Percentiles rank a stretch among this genome's conserved stretches.
Evolutionary conservation across 2,329 filamentous ascomycete genomes (phyloP).

Genomic region (Botrytis medusae): DNA sequence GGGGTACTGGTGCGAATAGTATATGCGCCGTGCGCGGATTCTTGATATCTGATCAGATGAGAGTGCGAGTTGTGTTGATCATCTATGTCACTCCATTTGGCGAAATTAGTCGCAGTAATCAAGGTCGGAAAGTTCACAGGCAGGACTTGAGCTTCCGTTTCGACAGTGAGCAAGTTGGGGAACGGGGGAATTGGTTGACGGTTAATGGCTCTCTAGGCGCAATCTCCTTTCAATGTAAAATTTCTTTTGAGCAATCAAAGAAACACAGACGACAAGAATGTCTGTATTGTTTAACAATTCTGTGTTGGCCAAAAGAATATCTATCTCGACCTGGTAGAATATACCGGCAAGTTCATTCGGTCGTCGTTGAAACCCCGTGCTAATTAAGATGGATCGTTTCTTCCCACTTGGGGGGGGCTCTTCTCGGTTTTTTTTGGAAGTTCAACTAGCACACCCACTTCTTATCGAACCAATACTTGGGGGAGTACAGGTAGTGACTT

Average conservation of each 20-base stretch:
- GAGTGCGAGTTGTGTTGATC: background rate
- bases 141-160: background rate
- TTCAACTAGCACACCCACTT: background rate
- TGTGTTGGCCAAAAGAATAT: background rate
- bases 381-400: background rate
- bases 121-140: background rate
- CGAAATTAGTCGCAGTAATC: background rate
- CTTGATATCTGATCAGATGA: background rate
- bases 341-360: background rate
- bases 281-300: background rate
- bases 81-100: constrained; percentile 11
- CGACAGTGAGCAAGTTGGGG: background rate
- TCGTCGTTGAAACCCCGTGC: background rate
- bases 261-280: background rate
- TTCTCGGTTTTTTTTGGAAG: background rate
- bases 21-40: constrained; percentile 9
- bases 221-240: background rate
- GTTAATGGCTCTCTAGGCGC: background rate
- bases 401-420: background rate
- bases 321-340: background rate
- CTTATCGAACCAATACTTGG: constrained; percentile 1
- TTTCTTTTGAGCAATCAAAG: background rate
- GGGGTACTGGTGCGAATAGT: constrained; percentile 8
- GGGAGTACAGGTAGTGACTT: constrained; percentile 1
- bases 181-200: background rate